phyloP scores from a whole-genome alignment of 1,284 basidiomycete species.

The Porogramme epimiltina region DNA sequence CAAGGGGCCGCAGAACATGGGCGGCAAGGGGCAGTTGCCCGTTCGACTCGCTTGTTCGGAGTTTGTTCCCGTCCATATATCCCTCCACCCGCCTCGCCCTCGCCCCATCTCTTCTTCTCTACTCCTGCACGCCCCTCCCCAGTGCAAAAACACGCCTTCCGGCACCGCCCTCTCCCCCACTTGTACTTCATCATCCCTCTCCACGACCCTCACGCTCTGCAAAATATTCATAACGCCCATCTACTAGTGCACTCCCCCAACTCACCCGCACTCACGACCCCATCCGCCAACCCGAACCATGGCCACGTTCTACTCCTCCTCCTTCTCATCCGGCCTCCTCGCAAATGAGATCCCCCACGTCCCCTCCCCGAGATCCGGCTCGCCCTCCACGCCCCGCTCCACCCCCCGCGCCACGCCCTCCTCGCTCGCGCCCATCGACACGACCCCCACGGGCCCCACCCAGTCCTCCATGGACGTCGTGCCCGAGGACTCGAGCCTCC shows the following conservation, averaged over 20 bases:
- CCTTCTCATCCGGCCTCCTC: conserved; percentile 64
- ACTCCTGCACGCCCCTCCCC: background rate
- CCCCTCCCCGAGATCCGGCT: conserved; percentile 31
- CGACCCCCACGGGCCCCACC: conserved; percentile 35
- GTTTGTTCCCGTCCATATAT: no score
- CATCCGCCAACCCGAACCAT: conserved; percentile 27
- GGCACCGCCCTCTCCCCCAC: background rate
- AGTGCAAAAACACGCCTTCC: no score
- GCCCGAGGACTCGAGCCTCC: conserved; percentile 17
- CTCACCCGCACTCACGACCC: background rate
- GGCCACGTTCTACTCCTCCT: conserved; percentile 52
- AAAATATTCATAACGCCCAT: background rate
- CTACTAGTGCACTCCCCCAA: background rate
- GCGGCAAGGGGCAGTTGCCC: no score
- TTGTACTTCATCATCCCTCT: conserved; percentile 3
- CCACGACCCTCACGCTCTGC: conserved; percentile 17
- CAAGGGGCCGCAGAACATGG: background rate
- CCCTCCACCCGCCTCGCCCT: background rate
- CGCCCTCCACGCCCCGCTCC: conserved; percentile 38
- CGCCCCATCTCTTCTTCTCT: background rate
- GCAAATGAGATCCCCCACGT: conserved; percentile 35
- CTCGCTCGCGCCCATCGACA: conserved; percentile 32
- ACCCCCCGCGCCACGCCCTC: conserved; percentile 27
- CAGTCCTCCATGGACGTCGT: conserved; percentile 6
- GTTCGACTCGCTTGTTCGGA: no score